A percentile compares a stretch with the other conserved stretches of the same genome.
Evolutionary conservation across 257 asterid species (phyloP).

Genomic region (Salvia splendens): DNA sequence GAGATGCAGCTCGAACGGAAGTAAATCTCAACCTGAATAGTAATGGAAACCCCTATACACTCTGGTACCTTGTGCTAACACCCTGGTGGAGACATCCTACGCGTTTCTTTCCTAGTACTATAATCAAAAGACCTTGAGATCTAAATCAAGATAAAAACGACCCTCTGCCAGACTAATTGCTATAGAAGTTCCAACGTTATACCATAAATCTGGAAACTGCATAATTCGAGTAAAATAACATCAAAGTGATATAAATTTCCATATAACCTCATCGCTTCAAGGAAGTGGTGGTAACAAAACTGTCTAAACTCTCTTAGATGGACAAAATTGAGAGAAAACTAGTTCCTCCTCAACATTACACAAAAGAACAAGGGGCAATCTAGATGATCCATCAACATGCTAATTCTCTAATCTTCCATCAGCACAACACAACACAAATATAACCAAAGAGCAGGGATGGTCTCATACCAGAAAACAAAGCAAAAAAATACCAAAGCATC

Average conservation of each 20-base stretch:
- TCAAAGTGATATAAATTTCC: neutral
- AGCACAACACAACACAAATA: neutral
- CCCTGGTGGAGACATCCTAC: slow-evolving; percentile 3
- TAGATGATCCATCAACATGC: neutral
- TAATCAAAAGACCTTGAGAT: neutral
- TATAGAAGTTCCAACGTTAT: neutral
- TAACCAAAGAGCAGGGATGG: neutral
- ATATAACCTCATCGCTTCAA: slow-evolving; percentile 1
- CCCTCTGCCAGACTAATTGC: slow-evolving; percentile 1
- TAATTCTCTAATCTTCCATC: too few species aligned
- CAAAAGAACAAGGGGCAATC: slow-evolving; percentile 8
- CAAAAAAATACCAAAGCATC: neutral
- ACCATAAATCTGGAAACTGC: neutral
- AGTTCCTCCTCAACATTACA: neutral
- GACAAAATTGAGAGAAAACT: neutral
- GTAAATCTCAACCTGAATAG: slow-evolving; percentile 15
- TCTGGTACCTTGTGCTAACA: too few species aligned
- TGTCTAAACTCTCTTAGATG: neutral
- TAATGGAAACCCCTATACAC: neutral
- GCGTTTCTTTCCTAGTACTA: slow-evolving; percentile 2
- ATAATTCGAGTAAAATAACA: neutral
- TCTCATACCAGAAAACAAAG: slow-evolving; percentile 5
- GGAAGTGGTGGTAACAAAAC: neutral
- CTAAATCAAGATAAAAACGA: slow-evolving; percentile 4
- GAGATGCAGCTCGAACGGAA: slow-evolving; percentile 2